phyloP scores from a whole-genome alignment of 352 stramenopile genomes.

The Pelagophyceae sp. region DNA sequence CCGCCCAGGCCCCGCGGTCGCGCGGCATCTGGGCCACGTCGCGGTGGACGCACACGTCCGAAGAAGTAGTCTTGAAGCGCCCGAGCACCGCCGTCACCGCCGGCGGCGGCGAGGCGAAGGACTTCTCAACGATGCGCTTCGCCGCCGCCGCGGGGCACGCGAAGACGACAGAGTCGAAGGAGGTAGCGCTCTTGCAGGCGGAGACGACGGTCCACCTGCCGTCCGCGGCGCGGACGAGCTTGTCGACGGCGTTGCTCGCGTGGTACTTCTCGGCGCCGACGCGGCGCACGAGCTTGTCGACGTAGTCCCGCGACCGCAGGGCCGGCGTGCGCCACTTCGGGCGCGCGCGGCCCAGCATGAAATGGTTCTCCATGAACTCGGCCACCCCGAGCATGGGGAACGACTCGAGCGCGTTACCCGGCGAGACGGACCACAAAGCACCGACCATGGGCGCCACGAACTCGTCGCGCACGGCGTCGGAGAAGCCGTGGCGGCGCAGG shows the following conservation, averaged over 20 bases:
- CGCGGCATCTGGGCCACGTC: conserved; percentile 66
- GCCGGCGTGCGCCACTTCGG: conserved; percentile 19
- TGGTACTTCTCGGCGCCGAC: not conserved
- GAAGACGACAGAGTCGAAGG: conserved; percentile 60
- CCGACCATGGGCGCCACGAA: conserved; percentile 5
- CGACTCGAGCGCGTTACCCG: not conserved
- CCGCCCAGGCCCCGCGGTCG: conserved; percentile 55
- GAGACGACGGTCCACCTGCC: conserved; percentile 2
- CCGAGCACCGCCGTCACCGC: conserved; percentile 35
- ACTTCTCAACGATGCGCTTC: conserved; percentile 43
- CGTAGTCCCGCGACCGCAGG: conserved; percentile 35
- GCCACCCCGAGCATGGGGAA: not conserved
- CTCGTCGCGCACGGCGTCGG: not conserved
- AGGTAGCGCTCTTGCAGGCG: conserved; percentile 31
- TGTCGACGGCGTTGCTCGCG: not conserved
- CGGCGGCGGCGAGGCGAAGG: conserved; percentile 38
- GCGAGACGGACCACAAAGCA: not conserved
- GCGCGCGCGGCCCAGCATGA: conserved; percentile 2
- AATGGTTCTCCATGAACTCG: conserved; percentile 10
- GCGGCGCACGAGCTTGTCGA: conserved; percentile 27
- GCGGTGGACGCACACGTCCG: conserved; percentile 64
- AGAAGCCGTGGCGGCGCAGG: not conserved
- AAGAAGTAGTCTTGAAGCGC: conserved; percentile 48
- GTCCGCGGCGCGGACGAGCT: not conserved
- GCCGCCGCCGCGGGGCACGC: conserved; percentile 46